These are phyloP conservation scores for Elongisporangium prolatum DNA, from an alignment of 352 stramenopile genomes.

Conservation along the genomic window DNA sequence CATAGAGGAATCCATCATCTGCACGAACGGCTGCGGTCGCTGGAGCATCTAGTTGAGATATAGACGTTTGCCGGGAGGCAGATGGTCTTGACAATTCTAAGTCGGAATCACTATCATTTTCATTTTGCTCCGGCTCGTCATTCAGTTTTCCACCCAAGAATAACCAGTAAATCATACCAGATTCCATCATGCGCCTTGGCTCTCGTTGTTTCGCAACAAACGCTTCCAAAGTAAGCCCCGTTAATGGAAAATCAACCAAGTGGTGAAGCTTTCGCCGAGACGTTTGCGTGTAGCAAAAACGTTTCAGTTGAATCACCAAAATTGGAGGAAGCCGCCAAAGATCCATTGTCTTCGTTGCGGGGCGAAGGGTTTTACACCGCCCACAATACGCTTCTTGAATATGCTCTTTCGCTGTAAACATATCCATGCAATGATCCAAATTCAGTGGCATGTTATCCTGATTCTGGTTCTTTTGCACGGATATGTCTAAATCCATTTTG, in stretches of 20 bases:
- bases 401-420: conserved; percentile 80
- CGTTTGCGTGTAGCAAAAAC: conserved; percentile 97
- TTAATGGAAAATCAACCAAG: conserved; percentile 94
- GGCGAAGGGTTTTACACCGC: conserved; percentile 86
- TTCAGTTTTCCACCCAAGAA: conserved; percentile 75
- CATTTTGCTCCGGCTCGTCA: conserved; percentile 5
- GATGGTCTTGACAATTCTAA: background rate
- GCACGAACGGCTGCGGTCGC: conserved; percentile 48
- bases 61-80: conserved; percentile 8
- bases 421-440: conserved; percentile 78
- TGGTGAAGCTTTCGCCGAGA: conserved; percentile 94
- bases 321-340: conserved; percentile 96
- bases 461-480: conserved; percentile 53
- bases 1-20: conserved; percentile 83
- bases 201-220: conserved; percentile 70
- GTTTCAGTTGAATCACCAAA: conserved; percentile 99
- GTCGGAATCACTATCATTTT: conserved; percentile 2
- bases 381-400: conserved; percentile 81
- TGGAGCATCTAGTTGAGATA: conserved; percentile 46
- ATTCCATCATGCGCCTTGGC: conserved; percentile 34
- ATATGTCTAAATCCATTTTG: conserved; percentile 69
- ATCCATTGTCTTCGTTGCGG: conserved; percentile 95
- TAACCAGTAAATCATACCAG: conserved; percentile 60
- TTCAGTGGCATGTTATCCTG: conserved; percentile 81
- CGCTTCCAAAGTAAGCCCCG: conserved; percentile 85